Base-by-base conservation (phyloP, 306 rosid genomes). In the Cucurbita ficifolia region DNA sequence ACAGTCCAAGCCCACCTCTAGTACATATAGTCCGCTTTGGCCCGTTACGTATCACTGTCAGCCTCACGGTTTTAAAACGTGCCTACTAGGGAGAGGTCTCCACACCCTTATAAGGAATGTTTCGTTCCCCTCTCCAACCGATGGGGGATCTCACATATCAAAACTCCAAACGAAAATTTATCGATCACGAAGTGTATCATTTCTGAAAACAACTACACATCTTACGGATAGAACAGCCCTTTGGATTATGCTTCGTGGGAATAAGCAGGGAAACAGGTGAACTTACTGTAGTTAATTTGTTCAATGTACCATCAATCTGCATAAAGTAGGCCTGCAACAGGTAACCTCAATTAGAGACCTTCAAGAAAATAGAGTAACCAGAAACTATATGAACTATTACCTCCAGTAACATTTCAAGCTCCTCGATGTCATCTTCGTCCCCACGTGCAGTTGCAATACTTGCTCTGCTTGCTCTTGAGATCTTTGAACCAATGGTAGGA, bases 341-440 rank as follows among this genome's bases (percentile, higher is more conserved):
- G 62, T 45, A 48, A 14, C 58, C 67, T 43, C 48, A 22, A 16
- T n/a, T 67, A 79, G 54, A 84, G 56, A 79, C 58, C 53, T 42
- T 18, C 10, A 21, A 42, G 72, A 65, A n/a, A 45, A 65, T 40
- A 5, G 53, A 42, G 5, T 0, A 43, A 19, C 52, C 36, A 21
- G 10, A 65, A 65, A 65, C 29, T 43, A 21, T 40, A 72, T 70
- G 73, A 29, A 55, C 74, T 46, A 65, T 65, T 73, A 91, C 93
- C 97, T 92, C 97, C 21, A 92, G 86, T 75, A 92, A 75, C 94
- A 92, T 92, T 86, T 89, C 97, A 76, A 89, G 88, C 72, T 92
- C 96, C 79, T 92, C 96, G 35, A 92, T 93, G 29, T 92, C 85
- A 79, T 86, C 86, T 79, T 86, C 96, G 67, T 89, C 94, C 39